phyloP scores from a whole-genome alignment of 176 grass and related monocot species.

The Oryza longistaminata region DNA sequence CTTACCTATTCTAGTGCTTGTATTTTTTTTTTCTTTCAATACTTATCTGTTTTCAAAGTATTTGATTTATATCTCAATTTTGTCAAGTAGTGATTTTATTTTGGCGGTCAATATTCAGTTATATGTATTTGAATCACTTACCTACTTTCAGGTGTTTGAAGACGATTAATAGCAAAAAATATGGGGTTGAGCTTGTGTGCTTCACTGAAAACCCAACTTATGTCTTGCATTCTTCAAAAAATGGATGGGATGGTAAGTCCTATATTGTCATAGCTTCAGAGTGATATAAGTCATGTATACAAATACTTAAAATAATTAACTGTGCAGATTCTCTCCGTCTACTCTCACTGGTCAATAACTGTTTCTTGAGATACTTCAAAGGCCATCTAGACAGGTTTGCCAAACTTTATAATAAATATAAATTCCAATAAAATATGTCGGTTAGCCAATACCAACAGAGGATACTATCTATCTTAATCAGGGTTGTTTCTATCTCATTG shows the following conservation, averaged over 20 bases:
- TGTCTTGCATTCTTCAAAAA: conserved; percentile 97
- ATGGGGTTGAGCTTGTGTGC: conserved; percentile 91
- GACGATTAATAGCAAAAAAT: conserved; percentile 99
- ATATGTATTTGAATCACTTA: conserved; percentile 37
- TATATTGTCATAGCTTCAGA: conserved; percentile 17
- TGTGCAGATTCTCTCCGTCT: conserved; percentile 86
- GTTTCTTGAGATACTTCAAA: conserved; percentile 95
- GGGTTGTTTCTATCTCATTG: conserved; percentile 85
- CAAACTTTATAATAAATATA: conserved; percentile 8
- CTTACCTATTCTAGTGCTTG: conserved; percentile 17
- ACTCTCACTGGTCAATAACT: conserved; percentile 91
- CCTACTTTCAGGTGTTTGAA: conserved; percentile 77
- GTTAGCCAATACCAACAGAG: background rate
- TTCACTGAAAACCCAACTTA: conserved; percentile 87
- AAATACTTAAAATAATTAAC: conserved; percentile 33
- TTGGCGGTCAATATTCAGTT: background rate
- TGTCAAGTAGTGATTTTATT: background rate
- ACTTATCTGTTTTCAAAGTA: background rate
- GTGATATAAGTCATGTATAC: conserved; percentile 15
- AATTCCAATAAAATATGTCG: conserved; percentile 1
- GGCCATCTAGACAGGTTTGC: conserved; percentile 93
- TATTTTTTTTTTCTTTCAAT: background rate
- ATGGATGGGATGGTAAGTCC: conserved; percentile 98
- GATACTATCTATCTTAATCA: conserved; percentile 39
- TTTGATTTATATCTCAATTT: background rate